phyloP scores from a whole-genome alignment of 2,329 filamentous ascomycete genomes.

The Xylaria sp. region DNA sequence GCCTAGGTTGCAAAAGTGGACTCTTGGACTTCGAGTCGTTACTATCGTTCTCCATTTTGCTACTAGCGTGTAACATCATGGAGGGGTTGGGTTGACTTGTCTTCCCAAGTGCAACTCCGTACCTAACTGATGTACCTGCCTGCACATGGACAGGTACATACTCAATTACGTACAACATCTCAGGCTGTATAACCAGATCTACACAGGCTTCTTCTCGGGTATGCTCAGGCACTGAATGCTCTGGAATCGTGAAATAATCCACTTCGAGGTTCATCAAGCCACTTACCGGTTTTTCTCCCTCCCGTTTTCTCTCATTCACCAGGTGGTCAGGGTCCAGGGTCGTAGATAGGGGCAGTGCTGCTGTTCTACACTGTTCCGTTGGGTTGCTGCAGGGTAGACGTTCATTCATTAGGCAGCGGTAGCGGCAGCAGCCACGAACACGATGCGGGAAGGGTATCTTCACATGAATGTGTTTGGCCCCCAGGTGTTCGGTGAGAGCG shows the following conservation, averaged over 20 bases:
- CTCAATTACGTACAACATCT: too few relatives aligned
- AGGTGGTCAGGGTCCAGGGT: background rate
- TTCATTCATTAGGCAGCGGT: conserved; percentile 23
- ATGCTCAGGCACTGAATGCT: conserved; percentile 10
- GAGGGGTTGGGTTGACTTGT: conserved; percentile 15
- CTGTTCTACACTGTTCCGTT: background rate
- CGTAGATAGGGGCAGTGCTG: conserved; percentile 1
- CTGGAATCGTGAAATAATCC: background rate
- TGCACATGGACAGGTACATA: too few relatives aligned
- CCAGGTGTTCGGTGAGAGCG: conserved; percentile 22
- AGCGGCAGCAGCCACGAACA: background rate
- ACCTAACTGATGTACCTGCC: background rate
- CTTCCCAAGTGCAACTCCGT: background rate
- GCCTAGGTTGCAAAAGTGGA: background rate
- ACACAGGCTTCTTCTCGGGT: background rate
- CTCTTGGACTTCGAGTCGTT: background rate
- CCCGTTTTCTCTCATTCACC: background rate
- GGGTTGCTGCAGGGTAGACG: conserved; percentile 5
- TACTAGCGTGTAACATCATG: conserved; percentile 12
- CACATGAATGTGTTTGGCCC: conserved; percentile 15
- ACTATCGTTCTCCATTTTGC: background rate
- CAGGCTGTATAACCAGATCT: background rate
- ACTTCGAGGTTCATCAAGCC: conserved; percentile 6
- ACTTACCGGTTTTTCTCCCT: background rate
- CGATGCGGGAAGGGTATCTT: conserved; percentile 17